A percentile compares a stretch with the other conserved stretches of the same genome.
phyloP scores from a whole-genome alignment of 176 grass and related monocot genomes.

The Lolium rigidum region DNA sequence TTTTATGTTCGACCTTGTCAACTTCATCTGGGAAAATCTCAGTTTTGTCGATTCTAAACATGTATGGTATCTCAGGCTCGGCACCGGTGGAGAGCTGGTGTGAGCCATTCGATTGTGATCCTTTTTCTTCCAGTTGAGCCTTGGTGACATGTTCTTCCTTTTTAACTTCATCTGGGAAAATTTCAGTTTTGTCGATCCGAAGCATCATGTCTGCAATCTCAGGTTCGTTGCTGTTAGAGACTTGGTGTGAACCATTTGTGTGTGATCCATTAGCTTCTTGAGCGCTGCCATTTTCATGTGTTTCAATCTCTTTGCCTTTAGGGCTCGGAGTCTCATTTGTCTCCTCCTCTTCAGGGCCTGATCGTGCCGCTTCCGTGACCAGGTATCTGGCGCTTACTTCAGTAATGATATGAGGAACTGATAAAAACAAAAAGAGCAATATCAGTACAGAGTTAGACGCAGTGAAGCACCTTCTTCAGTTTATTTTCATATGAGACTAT shows the following conservation, averaged over 20 bases:
- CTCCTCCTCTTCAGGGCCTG: constrained; percentile 8
- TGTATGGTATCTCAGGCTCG: neutral
- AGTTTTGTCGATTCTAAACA: constrained; percentile 8
- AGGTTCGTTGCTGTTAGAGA: neutral
- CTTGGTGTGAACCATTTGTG: constrained; percentile 41
- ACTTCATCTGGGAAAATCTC: constrained; percentile 36
- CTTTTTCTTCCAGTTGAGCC: constrained; percentile 37
- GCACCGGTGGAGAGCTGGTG: constrained; percentile 25
- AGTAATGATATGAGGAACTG: constrained; percentile 46
- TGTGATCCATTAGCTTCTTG: constrained; percentile 49
- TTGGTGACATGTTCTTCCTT: constrained; percentile 11
- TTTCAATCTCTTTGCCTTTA: constrained; percentile 19
- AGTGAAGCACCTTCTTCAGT: neutral
- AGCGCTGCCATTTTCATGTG: constrained; percentile 13
- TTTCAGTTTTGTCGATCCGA: constrained; percentile 10
- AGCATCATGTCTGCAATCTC: neutral
- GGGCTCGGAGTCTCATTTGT: neutral
- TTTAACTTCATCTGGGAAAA: constrained; percentile 36
- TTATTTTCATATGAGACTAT: neutral
- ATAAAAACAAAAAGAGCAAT: constrained; percentile 18
- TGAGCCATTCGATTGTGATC: constrained; percentile 14
- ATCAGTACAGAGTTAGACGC: neutral
- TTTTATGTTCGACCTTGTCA: constrained; percentile 25
- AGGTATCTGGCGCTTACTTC: constrained; percentile 27
- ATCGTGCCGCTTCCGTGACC: neutral